Conservation (phyloP, 345 rosid genomes). For the Eucalyptus caleyi region DNA sequence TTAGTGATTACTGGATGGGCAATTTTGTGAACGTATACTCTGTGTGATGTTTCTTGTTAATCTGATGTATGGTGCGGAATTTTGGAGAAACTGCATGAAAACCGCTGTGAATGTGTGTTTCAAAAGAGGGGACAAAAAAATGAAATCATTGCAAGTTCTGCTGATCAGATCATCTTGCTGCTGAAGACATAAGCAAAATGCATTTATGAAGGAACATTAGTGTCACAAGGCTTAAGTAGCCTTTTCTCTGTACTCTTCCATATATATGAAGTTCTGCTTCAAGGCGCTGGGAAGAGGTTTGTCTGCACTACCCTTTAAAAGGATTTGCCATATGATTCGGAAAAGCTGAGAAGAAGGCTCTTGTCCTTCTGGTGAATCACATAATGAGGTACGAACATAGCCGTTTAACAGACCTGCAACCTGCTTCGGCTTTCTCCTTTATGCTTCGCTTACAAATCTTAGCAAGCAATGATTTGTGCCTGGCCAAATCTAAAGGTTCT, state of each 20-base stretch:
- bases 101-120: neutral
- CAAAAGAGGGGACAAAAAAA: neutral
- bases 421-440: neutral
- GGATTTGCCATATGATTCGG: neutral
- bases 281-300: neutral
- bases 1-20: neutral
- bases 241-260: neutral
- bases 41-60: neutral
- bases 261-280: neutral
- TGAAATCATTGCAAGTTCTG: neutral
- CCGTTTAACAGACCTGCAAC: neutral
- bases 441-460: neutral
- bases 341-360: neutral
- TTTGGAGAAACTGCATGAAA: neutral
- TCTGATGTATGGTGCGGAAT: neutral
- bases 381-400: neutral
- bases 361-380: neutral
- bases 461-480: neutral
- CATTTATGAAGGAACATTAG: neutral
- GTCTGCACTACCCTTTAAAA: neutral
- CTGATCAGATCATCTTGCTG: neutral
- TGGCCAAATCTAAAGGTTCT: neutral
- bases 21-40: neutral
- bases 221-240: neutral
- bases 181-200: neutral